phyloP scores from a whole-genome alignment of 2,329 filamentous ascomycete species.

The Talaromyces piceae region DNA sequence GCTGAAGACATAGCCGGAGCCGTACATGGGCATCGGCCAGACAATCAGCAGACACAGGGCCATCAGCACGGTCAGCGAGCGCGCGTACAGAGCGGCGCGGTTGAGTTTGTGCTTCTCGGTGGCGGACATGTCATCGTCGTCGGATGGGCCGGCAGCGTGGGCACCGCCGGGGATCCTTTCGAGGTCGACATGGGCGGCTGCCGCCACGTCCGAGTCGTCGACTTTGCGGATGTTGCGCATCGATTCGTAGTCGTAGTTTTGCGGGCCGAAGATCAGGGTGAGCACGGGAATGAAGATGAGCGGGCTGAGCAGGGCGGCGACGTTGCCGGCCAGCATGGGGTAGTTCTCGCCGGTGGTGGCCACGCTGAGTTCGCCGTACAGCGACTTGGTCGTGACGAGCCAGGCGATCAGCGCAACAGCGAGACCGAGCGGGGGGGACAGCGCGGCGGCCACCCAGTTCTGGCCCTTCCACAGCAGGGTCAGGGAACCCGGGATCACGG shows the following conservation, averaged over 20 bases:
- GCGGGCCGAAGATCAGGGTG: conserved; percentile 60
- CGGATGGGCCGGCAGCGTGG: conserved; percentile 13
- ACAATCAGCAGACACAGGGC: conserved; percentile 67
- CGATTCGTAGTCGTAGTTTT: conserved; percentile 78
- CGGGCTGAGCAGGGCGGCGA: conserved; percentile 71
- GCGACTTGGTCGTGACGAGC: conserved; percentile 66
- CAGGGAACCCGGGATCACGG: conserved; percentile 73
- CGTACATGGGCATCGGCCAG: conserved; percentile 92
- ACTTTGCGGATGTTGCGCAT: conserved; percentile 73
- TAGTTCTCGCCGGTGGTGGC: conserved; percentile 74
- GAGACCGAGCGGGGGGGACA: conserved; percentile 63
- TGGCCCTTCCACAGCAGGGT: conserved; percentile 76
- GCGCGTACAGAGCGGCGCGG: conserved; percentile 48
- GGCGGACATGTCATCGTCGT: conserved; percentile 31
- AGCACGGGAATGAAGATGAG: conserved; percentile 66
- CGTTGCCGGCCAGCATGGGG: conserved; percentile 82
- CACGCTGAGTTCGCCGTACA: conserved; percentile 63
- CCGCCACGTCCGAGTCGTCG: conserved; percentile 67
- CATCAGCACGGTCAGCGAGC: conserved; percentile 53
- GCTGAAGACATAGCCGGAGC: conserved; percentile 70
- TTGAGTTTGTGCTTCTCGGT: conserved; percentile 42
- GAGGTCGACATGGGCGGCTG: conserved; percentile 56
- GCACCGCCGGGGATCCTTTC: conserved; percentile 54
- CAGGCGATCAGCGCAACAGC: conserved; percentile 63
- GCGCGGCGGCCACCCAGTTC: conserved; percentile 64